Evolutionary conservation across 2,329 filamentous ascomycete genomes (phyloP).

Genomic region (Knoxdaviesia capensis): DNA sequence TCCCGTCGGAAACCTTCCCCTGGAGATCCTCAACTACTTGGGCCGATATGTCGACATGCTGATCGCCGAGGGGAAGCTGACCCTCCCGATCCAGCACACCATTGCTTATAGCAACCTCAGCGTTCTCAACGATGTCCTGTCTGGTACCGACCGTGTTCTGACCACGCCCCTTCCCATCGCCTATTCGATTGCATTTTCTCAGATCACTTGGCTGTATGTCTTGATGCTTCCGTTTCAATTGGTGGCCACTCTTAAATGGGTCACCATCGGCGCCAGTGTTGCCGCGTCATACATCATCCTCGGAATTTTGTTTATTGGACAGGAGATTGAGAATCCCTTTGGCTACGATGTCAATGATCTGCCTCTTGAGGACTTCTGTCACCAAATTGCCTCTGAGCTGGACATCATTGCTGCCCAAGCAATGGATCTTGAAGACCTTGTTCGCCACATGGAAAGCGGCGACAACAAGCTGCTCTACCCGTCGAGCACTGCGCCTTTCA

Average conservation of each 20-base stretch:
- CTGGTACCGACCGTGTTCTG: conserved; percentile 56
- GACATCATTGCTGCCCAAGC: conserved; percentile 44
- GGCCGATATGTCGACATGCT: conserved; percentile 44
- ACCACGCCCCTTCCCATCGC: conserved; percentile 67
- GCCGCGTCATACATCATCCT: conserved; percentile 65
- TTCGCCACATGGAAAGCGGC: conserved; percentile 13
- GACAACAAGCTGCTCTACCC: conserved; percentile 36
- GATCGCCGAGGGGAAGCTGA: conserved; percentile 32
- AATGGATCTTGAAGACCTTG: conserved; percentile 13
- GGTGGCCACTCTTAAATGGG: conserved; percentile 39
- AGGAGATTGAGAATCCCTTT: conserved; percentile 73
- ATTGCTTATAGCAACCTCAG: conserved; percentile 39
- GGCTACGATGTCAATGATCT: conserved; percentile 69
- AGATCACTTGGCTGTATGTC: conserved; percentile 76
- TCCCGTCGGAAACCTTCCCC: conserved; percentile 63
- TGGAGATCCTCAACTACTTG: conserved; percentile 61
- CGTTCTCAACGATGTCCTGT: conserved; percentile 50
- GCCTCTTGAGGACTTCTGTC: conserved; percentile 56
- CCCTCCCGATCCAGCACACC: conserved; percentile 37
- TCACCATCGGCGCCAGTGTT: conserved; percentile 59
- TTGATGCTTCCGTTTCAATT: conserved; percentile 69
- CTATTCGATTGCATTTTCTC: conserved; percentile 67
- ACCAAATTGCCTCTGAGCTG: conserved; percentile 52
- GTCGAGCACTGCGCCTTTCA: conserved; percentile 19
- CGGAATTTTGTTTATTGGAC: conserved; percentile 51